Evolutionary conservation across 495 filamentous ascomycete species (phyloP).

Genomic region (Evansstolkia leycettana): DNA sequence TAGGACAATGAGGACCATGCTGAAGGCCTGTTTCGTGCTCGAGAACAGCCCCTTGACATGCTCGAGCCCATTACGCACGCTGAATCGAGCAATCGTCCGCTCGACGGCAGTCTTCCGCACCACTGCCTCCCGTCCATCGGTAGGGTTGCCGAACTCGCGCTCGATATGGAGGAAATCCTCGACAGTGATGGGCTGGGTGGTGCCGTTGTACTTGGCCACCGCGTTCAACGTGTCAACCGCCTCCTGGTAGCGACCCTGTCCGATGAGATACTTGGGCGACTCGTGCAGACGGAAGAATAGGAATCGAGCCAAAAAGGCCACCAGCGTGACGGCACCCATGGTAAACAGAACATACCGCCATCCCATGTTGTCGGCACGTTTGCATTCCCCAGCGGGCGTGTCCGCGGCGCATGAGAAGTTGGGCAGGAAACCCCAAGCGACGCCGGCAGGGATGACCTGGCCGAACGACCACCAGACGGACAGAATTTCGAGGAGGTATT

Average conservation of each 20-base stretch:
- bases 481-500: constrained; percentile 41
- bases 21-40: too few species aligned
- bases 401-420: constrained; percentile 34
- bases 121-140: too few species aligned
- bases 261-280: constrained; percentile 70
- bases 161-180: constrained; percentile 44
- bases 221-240: constrained; percentile 59
- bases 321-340: constrained; percentile 58
- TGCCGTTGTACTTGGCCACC: constrained; percentile 40
- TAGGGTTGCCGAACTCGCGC: too few species aligned
- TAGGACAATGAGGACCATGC: constrained; percentile 41
- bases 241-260: constrained; percentile 55
- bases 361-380: constrained; percentile 54
- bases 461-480: constrained; percentile 51
- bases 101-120: too few species aligned
- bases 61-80: too few species aligned
- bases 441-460: constrained; percentile 35
- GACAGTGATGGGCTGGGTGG: constrained; percentile 39
- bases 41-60: too few species aligned
- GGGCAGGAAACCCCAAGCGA: constrained; percentile 44
- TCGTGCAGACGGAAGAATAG: constrained; percentile 69
- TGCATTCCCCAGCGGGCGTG: constrained; percentile 36
- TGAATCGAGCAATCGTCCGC: too few species aligned
- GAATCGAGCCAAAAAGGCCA: constrained; percentile 60
- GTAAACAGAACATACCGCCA: constrained; percentile 70